phyloP scores from a whole-genome alignment of 2,329 filamentous ascomycete species.

The Colletotrichum limetticola region DNA sequence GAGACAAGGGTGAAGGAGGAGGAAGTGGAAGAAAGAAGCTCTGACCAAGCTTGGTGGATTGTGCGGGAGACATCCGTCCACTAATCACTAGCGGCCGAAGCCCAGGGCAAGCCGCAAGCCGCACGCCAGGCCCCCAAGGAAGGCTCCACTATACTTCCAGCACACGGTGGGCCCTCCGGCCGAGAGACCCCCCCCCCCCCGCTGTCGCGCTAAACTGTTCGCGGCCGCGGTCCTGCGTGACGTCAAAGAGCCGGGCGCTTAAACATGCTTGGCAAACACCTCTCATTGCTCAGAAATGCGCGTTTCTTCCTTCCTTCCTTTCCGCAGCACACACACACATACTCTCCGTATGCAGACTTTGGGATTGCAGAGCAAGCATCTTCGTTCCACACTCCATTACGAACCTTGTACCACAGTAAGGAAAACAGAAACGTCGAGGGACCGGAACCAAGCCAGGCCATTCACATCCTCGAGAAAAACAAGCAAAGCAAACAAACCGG shows the following conservation, averaged over 20 bases:
- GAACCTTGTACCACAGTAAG: not conserved
- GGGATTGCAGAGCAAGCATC: not conserved
- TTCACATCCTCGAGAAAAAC: not conserved
- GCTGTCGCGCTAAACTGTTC: constrained; percentile 26
- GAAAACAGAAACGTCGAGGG: not conserved
- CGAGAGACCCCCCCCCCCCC: constrained; percentile 2
- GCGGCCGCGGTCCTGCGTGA: constrained; percentile 18
- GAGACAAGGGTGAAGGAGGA: too few species aligned
- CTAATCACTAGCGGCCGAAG: constrained; percentile 27
- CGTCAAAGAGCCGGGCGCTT: constrained; percentile 35
- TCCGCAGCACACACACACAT: constrained; percentile 6
- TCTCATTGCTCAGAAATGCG: not conserved
- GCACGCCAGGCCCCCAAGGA: too few species aligned
- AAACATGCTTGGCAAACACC: constrained; percentile 27
- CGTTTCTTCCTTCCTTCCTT: constrained; percentile 32
- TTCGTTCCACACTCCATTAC: not conserved
- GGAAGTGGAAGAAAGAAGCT: constrained; percentile 7
- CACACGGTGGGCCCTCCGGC: constrained; percentile 13
- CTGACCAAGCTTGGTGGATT: constrained; percentile 16
- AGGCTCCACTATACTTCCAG: not conserved
- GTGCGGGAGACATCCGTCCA: constrained; percentile 26
- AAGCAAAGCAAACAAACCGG: not conserved
- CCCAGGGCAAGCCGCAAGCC: too few species aligned
- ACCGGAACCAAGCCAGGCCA: not conserved
- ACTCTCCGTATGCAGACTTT: not conserved